Percentiles rank a stretch among this genome's conserved stretches.
Evolutionary conservation across 1,139 yeast genomes (phyloP).

Genomic region (Pichia sp.): DNA sequence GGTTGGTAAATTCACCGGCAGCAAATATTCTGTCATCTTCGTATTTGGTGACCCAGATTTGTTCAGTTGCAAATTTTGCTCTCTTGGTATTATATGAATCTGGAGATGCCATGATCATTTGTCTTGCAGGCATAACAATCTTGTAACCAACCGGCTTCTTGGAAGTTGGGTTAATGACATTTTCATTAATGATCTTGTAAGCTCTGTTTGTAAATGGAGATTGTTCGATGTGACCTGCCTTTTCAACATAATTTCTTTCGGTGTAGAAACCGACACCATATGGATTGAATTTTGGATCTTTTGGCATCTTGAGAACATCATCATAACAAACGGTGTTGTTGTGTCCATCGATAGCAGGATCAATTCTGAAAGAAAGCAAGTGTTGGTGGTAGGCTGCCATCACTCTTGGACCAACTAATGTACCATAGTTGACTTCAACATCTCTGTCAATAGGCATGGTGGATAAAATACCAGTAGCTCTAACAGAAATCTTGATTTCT

Average conservation of each 20-base stretch:
- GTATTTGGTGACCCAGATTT: constrained; percentile 70
- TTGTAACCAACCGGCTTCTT: constrained; percentile 80
- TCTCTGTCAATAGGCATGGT: constrained; percentile 80
- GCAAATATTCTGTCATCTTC: constrained; percentile 61
- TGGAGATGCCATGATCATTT: constrained; percentile 59
- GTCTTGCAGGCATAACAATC: constrained; percentile 69
- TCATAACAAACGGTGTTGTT: constrained; percentile 69
- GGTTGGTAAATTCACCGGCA: constrained; percentile 77
- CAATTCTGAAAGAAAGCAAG: constrained; percentile 74
- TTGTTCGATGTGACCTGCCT: constrained; percentile 67
- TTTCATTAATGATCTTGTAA: constrained; percentile 74
- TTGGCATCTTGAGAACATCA: constrained; percentile 62
- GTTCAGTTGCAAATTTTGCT: constrained; percentile 68
- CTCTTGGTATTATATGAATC: constrained; percentile 57
- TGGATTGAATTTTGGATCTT: constrained; percentile 50
- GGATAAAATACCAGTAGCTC: constrained; percentile 83
- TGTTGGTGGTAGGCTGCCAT: constrained; percentile 91
- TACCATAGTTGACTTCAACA: constrained; percentile 65
- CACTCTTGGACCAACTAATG: constrained; percentile 77
- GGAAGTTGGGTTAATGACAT: constrained; percentile 65
- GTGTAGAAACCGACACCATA: constrained; percentile 69
- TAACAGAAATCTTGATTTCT: constrained; percentile 70
- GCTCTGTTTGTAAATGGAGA: constrained; percentile 71
- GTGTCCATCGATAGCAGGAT: constrained; percentile 84
- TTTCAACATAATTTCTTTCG: constrained; percentile 58